Evolutionary conservation across 2,329 filamentous ascomycete genomes (phyloP).

Genomic region (Akanthomyces dipterigenus): DNA sequence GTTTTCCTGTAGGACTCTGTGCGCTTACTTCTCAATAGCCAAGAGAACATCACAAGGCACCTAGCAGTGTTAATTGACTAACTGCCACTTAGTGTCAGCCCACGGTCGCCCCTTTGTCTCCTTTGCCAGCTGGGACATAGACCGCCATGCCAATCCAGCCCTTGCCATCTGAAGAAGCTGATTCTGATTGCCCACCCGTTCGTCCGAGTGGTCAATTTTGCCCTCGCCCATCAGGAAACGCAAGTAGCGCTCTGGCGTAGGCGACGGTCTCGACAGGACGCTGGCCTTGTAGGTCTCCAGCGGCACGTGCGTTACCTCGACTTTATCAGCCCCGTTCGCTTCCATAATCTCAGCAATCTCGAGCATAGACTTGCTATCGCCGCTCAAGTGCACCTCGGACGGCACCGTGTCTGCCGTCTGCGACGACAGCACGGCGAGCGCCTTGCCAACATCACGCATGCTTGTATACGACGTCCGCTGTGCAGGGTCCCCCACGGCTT

Average conservation of each 20-base stretch:
- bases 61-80: no score
- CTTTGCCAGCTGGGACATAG: no score
- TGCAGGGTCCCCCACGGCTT: constrained; percentile 20
- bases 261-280: neutral
- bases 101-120: no score
- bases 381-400: constrained; percentile 20
- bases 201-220: neutral
- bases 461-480: constrained; percentile 24
- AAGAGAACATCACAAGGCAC: no score
- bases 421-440: constrained; percentile 22
- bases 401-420: constrained; percentile 19
- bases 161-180: neutral
- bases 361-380: constrained; percentile 19
- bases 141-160: no score
- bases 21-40: no score
- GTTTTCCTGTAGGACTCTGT: no score
- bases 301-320: neutral
- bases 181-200: neutral
- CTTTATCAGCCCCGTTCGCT: constrained; percentile 15
- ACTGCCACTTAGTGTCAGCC: no score
- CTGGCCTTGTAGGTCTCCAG: no score
- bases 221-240: neutral
- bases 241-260: neutral
- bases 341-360: constrained; percentile 23
- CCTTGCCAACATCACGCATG: constrained; percentile 24